Evolutionary conservation across 805 yeast species (phyloP).

Genomic region (Zygoascus tannicola): DNA sequence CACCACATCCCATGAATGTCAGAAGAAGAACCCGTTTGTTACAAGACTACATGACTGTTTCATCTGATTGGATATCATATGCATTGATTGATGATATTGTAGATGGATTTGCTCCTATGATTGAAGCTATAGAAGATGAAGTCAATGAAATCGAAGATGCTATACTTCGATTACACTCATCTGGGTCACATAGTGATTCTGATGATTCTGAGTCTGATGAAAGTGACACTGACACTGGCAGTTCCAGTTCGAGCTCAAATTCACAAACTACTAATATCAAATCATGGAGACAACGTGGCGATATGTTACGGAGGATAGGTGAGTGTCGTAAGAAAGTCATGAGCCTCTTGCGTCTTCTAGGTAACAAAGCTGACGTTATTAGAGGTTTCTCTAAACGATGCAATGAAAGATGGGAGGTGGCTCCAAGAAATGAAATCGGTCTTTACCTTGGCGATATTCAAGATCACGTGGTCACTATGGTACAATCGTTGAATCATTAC

Average conservation of each 20-base stretch:
- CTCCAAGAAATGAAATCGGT: conserved; percentile 79
- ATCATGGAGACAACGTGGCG: conserved; percentile 88
- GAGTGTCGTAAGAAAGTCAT: conserved; percentile 91
- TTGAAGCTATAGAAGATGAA: conserved; percentile 86
- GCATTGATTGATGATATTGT: conserved; percentile 95
- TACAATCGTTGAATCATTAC: conserved; percentile 86
- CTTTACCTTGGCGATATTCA: conserved; percentile 95
- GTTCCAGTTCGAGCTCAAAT: conserved; percentile 22
- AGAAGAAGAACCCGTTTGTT: conserved; percentile 84
- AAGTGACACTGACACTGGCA: conserved; percentile 21
- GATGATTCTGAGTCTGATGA: conserved; percentile 31
- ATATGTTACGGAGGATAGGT: conserved; percentile 89
- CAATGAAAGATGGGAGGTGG: conserved; percentile 72
- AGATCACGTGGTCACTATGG: conserved; percentile 97
- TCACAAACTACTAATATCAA: conserved; percentile 36
- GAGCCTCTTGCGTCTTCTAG: conserved; percentile 75
- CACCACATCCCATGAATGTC: conserved; percentile 94
- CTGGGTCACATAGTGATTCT: conserved; percentile 37
- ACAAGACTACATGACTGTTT: conserved; percentile 78
- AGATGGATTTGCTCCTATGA: conserved; percentile 95
- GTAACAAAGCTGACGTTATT: conserved; percentile 95
- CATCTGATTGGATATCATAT: conserved; percentile 95
- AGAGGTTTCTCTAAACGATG: conserved; percentile 90
- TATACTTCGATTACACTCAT: conserved; percentile 77
- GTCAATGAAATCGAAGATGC: conserved; percentile 93